phyloP scores from a whole-genome alignment of 2,329 filamentous ascomycete genomes.

The Fusarium papillatum region DNA sequence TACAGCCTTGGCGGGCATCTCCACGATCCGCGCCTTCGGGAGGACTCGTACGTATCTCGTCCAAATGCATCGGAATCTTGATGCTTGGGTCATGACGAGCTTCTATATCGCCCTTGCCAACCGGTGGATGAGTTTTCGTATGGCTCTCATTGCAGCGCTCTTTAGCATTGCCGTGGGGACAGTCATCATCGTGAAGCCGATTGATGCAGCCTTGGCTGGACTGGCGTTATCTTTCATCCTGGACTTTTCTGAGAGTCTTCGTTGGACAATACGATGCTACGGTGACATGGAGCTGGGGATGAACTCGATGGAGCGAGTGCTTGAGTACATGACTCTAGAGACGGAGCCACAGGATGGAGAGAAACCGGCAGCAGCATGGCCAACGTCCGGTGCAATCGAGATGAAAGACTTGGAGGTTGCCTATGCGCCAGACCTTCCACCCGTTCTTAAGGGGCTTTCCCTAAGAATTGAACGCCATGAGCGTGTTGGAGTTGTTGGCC shows the following conservation, averaged over 20 bases:
- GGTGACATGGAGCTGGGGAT: slow-evolving; percentile 81
- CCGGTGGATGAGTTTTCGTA: slow-evolving; percentile 81
- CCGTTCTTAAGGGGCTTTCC: slow-evolving; percentile 76
- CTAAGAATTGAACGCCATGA: slow-evolving; percentile 76
- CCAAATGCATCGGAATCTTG: slow-evolving; percentile 77
- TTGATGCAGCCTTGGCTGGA: slow-evolving; percentile 78
- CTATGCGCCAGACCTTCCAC: slow-evolving; percentile 78
- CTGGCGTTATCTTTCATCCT: slow-evolving; percentile 81
- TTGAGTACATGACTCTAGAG: slow-evolving; percentile 78
- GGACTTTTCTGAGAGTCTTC: slow-evolving; percentile 73
- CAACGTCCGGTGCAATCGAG: slow-evolving; percentile 77
- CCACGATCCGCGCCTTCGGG: slow-evolving; percentile 81
- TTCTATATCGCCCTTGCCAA: slow-evolving; percentile 80
- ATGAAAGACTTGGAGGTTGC: slow-evolving; percentile 78
- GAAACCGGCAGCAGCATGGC: slow-evolving; percentile 79
- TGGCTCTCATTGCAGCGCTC: slow-evolving; percentile 75
- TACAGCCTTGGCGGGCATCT: slow-evolving; percentile 77
- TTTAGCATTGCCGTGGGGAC: slow-evolving; percentile 75
- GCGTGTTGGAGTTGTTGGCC: slow-evolving; percentile 79
- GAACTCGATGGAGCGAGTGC: slow-evolving; percentile 82
- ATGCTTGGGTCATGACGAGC: slow-evolving; percentile 74
- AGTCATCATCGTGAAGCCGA: slow-evolving; percentile 72
- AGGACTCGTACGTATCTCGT: slow-evolving; percentile 75
- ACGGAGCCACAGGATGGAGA: slow-evolving; percentile 75
- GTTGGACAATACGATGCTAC: slow-evolving; percentile 76